A percentile compares a stretch with the other conserved stretches of the same genome.
Conservation (phyloP, 2,329 filamentous ascomycete species). For the Fusarium transvaalense region DNA sequence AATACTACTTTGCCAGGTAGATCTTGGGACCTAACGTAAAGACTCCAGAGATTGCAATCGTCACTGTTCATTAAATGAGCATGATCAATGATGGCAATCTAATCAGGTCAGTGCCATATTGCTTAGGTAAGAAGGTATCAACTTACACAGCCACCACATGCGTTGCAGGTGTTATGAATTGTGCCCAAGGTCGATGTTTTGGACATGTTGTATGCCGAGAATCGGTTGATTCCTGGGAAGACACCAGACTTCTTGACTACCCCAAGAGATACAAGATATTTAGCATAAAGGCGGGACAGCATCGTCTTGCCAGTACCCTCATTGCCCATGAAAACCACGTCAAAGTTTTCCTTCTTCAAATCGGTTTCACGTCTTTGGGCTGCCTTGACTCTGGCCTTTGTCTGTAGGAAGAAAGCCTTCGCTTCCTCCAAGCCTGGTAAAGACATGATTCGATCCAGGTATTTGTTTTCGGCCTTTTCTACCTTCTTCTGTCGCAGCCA, state of each 20-base stretch:
- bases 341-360: conserved; percentile 57
- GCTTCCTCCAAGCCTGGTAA: conserved; percentile 73
- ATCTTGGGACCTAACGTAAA: conserved; percentile 45
- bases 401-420: conserved; percentile 67
- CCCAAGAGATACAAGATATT: conserved; percentile 48
- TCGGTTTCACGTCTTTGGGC: conserved; percentile 62
- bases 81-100: conserved; percentile 50
- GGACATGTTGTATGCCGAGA: conserved; percentile 48
- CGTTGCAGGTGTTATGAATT: conserved; percentile 57
- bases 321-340: conserved; percentile 50
- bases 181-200: conserved; percentile 52
- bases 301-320: conserved; percentile 50
- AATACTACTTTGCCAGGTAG: conserved; percentile 49
- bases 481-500: conserved; percentile 58
- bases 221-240: conserved; percentile 56
- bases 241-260: conserved; percentile 54
- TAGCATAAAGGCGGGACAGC: conserved; percentile 49
- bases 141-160: conserved; percentile 69
- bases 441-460: conserved; percentile 70
- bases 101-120: conserved; percentile 17
- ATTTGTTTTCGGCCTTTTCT: conserved; percentile 63
- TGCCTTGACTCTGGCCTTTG: conserved; percentile 62
- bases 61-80: conserved; percentile 49
- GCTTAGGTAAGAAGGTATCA: not conserved
- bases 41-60: conserved; percentile 48